Conservation (phyloP, 768 basidiomycete species). For the Gymnopilus junonius region DNA sequence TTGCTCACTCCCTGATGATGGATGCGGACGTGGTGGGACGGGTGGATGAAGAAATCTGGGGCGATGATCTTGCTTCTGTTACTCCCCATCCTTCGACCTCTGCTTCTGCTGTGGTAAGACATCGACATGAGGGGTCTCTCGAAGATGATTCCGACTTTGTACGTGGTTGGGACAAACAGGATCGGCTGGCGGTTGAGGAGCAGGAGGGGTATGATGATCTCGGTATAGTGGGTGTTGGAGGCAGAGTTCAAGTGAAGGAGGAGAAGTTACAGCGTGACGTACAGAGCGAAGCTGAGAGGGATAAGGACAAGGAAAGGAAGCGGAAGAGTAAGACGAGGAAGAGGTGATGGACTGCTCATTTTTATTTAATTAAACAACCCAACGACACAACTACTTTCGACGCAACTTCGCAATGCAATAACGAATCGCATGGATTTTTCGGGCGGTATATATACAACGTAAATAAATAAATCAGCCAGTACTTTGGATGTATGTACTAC, state of each 20-base stretch:
- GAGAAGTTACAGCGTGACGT: not conserved
- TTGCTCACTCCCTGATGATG: slow-evolving; percentile 38
- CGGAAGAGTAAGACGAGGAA: slow-evolving; percentile 1
- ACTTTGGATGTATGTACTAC: not conserved
- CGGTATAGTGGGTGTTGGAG: not conserved
- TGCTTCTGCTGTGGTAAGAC: slow-evolving; percentile 42
- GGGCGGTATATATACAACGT: not conserved
- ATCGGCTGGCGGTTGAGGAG: slow-evolving; percentile 52
- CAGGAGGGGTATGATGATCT: slow-evolving; percentile 56
- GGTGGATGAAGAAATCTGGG: slow-evolving; percentile 36
- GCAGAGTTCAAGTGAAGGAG: not conserved
- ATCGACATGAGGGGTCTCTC: slow-evolving; percentile 34
- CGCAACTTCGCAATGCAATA: not conserved
- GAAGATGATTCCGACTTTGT: not conserved
- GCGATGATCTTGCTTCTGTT: slow-evolving; percentile 9
- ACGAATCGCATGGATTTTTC: not conserved
- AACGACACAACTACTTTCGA: not conserved
- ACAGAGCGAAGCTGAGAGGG: not conserved
- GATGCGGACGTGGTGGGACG: slow-evolving; percentile 36
- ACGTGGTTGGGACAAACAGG: slow-evolving; percentile 49
- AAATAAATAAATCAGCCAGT: not conserved
- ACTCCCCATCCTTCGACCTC: not conserved
- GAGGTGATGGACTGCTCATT: not conserved
- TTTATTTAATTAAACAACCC: not conserved
- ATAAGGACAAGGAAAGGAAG: not conserved